A percentile compares a stretch with the other conserved stretches of the same genome.
Evolutionary conservation across 441 rosid species (phyloP).

Genomic region (Cnidoscolus chayamansa): DNA sequence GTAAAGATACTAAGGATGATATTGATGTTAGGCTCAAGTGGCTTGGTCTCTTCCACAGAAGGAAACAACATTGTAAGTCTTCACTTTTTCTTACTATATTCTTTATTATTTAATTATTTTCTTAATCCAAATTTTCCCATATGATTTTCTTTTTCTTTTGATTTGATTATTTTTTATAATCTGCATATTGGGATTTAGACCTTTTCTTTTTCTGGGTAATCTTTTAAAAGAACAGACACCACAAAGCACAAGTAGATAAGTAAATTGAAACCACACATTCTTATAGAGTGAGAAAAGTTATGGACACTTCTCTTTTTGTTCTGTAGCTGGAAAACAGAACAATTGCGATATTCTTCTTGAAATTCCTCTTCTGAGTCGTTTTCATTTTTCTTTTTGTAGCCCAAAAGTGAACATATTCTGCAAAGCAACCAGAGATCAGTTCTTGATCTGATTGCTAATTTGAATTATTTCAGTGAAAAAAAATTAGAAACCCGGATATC

Average conservation of each 20-base stretch:
- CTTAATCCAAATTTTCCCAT: background rate
- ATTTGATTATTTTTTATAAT: too few species aligned
- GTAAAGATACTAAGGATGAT: slow-evolving; percentile 59
- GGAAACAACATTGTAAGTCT: slow-evolving; percentile 80
- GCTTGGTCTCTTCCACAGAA: slow-evolving; percentile 93
- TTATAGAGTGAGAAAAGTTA: background rate
- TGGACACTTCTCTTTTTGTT: background rate
- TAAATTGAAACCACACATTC: background rate
- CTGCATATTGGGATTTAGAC: too few species aligned
- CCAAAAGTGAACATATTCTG: background rate
- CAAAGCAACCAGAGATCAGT: background rate
- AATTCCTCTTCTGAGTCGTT: background rate
- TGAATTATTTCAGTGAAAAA: background rate
- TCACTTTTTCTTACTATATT: background rate
- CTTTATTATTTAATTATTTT: background rate
- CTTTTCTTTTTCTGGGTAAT: too few species aligned
- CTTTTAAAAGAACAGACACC: background rate
- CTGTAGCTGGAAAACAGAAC: background rate
- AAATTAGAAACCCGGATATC: background rate
- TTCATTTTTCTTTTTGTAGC: background rate
- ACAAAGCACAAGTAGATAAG: background rate
- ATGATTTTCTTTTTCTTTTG: background rate
- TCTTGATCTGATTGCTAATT: slow-evolving; percentile 12
- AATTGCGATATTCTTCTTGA: background rate
- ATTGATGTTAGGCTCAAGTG: slow-evolving; percentile 90